Evolutionary conservation across 306 rosid genomes (phyloP).

Genomic region (Hippophae rhamnoides): DNA sequence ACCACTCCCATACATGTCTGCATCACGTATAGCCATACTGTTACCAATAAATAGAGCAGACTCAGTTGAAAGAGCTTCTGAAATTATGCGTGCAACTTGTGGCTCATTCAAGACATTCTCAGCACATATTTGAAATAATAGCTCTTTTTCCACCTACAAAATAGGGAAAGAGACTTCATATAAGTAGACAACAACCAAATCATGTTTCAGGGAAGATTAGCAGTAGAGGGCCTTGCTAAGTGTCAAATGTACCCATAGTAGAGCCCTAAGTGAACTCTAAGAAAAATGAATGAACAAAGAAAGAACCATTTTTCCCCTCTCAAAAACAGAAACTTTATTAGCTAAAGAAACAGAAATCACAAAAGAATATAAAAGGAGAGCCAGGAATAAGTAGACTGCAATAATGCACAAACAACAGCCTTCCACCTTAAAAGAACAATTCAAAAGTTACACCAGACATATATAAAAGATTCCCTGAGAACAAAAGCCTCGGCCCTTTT

Average conservation of each 20-base stretch:
- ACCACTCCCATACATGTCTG: slow-evolving; percentile 67
- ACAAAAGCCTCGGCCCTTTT: too few species aligned
- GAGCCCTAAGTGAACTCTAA: background rate
- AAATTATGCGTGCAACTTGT: slow-evolving; percentile 55
- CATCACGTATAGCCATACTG: slow-evolving; percentile 94
- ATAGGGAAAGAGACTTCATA: slow-evolving; percentile 8
- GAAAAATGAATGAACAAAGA: background rate
- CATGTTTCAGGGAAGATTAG: background rate
- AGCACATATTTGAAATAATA: slow-evolving; percentile 63
- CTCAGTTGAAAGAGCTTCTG: slow-evolving; percentile 54
- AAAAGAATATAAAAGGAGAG: too few species aligned
- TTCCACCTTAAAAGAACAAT: too few species aligned
- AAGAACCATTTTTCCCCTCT: background rate
- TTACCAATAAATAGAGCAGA: slow-evolving; percentile 90
- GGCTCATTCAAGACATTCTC: slow-evolving; percentile 74
- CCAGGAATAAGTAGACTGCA: too few species aligned
- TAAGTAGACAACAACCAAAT: background rate
- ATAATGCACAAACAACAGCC: too few species aligned
- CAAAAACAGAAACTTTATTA: too few species aligned
- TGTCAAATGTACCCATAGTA: background rate
- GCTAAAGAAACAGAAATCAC: too few species aligned
- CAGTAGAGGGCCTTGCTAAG: too few species aligned
- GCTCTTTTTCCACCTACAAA: slow-evolving; percentile 74
- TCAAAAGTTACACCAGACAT: too few species aligned
- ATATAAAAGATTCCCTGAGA: too few species aligned